Base-by-base conservation (phyloP, 2,329 filamentous ascomycete genomes). In the Juglanconis oblonga region DNA sequence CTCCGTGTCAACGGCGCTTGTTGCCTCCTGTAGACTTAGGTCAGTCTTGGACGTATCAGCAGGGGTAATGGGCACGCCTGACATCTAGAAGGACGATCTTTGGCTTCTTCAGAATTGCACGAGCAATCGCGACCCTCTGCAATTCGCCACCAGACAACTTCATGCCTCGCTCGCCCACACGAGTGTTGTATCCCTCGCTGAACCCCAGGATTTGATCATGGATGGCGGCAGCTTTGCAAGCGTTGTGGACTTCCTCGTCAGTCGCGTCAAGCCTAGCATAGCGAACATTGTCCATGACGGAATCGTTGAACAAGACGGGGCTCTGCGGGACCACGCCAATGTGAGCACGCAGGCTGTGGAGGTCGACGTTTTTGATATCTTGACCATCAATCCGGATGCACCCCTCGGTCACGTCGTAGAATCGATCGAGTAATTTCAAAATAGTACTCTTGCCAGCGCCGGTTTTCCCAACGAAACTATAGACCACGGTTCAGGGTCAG, bases 1-100 rank as follows among this genome's bases (percentile, higher is more conserved):
- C 38, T 87, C 84, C 0, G 87, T 87, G 62, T 91, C 87, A 60
- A 94, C 87, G 6, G 90, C 87, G 42, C 88, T 91, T 4, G 91
- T 92, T 1, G 90, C 87, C 72, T 93, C 90, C 55, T 57, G 14
- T 13, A 8, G 5, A 9, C 5, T 33, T 9, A 5, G n/a, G 29
- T 57, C 32, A 50, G 47, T 31, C 17, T 40, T n/a, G 5, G 11
- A 13, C 24, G 7, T 36, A 33, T 9, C 17, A 42, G 31, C 3
- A 45, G 10, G 9, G 24, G 14, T 3, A 31, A 11, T 8, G 4
- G 7, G 2, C 3, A 51, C 3, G 11, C 7, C 55, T 50, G 31
- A 57, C 55, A 65, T 94, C 90, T 1, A 94, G 80, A 44, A 94
- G 80, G 9, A 94, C 85, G 62, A 93, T 87, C 58, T 90, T 86